A percentile compares a stretch with the other conserved stretches of the same genome.
Evolutionary conservation across 768 basidiomycete genomes (phyloP).

Genomic region (Tricholomella constricta): DNA sequence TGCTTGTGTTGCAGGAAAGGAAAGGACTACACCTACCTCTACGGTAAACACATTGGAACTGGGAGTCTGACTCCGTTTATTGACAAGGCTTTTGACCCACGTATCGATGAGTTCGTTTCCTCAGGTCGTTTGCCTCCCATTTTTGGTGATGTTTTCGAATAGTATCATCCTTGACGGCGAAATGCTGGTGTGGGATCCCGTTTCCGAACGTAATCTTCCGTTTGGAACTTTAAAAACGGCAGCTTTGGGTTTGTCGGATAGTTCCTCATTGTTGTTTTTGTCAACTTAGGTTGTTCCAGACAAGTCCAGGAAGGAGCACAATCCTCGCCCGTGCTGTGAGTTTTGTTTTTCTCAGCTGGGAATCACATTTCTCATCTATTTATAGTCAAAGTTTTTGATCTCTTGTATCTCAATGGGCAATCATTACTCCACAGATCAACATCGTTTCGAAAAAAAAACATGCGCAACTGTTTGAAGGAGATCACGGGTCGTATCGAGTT

Average conservation of each 20-base stretch:
- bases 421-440: conserved; percentile 74
- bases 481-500: conserved; percentile 84
- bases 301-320: conserved; percentile 66
- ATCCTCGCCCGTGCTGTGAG: conserved; percentile 90
- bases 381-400: conserved; percentile 94
- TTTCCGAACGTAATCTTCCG: conserved; percentile 82
- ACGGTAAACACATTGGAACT: conserved; percentile 78
- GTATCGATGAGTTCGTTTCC: conserved; percentile 75
- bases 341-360: conserved; percentile 13
- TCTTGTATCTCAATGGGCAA: conserved; percentile 85
- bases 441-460: conserved; percentile 76
- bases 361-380: background rate
- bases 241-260: conserved; percentile 63
- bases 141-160: background rate
- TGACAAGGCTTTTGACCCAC: conserved; percentile 68
- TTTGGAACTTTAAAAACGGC: conserved; percentile 95
- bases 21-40: conserved; percentile 89
- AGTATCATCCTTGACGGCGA: conserved; percentile 97
- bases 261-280: background rate
- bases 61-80: conserved; percentile 92
- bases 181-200: conserved; percentile 98
- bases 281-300: conserved; percentile 41
- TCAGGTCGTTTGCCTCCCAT: background rate
- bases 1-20: conserved; percentile 61
- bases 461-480: conserved; percentile 66